A percentile compares a stretch with the other conserved stretches of the same genome.
Conservation (phyloP, 2,329 filamentous ascomycete genomes). For the Cylindrodendrum hubeiense region DNA sequence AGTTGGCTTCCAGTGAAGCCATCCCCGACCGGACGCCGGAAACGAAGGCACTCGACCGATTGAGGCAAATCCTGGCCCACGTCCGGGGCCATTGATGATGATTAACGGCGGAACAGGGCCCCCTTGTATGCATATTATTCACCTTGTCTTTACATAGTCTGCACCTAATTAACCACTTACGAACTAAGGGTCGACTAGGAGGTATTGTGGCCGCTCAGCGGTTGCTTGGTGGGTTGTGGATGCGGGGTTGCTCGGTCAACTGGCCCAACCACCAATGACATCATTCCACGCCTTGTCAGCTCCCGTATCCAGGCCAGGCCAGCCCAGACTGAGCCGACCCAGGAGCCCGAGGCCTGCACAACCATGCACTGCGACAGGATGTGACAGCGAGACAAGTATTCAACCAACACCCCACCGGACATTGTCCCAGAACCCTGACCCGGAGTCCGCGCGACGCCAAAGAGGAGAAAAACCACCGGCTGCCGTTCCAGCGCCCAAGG, state of each 20-base stretch:
- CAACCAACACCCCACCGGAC: conserved; percentile 31
- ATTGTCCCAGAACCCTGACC: conserved; percentile 33
- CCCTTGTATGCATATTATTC: conserved; percentile 14
- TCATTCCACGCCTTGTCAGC: conserved; percentile 34
- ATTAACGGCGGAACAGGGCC: neutral
- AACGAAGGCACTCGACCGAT: conserved; percentile 49
- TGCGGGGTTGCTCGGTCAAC: conserved; percentile 47
- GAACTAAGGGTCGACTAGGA: conserved; percentile 14
- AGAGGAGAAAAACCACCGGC: conserved; percentile 17
- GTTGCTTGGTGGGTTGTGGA: conserved; percentile 22
- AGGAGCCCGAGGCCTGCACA: conserved; percentile 33
- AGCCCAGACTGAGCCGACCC: conserved; percentile 17
- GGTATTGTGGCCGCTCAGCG: conserved; percentile 5
- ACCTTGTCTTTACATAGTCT: conserved; percentile 4
- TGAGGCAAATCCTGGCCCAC: conserved; percentile 54
- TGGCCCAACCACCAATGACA: conserved; percentile 42
- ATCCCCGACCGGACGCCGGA: conserved; percentile 31
- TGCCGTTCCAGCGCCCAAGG: neutral
- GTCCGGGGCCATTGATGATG: conserved; percentile 46
- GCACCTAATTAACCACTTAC: conserved; percentile 8
- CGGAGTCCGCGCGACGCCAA: conserved; percentile 31
- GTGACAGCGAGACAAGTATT: conserved; percentile 22
- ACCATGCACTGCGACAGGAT: conserved; percentile 34
- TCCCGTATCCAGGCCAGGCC: conserved; percentile 18
- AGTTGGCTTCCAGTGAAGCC: conserved; percentile 44